Evolutionary conservation across 1,284 basidiomycete species (phyloP), one percentile per base, ranked within the genome.

Genomic region (Xerocomus amazonicus): DNA sequence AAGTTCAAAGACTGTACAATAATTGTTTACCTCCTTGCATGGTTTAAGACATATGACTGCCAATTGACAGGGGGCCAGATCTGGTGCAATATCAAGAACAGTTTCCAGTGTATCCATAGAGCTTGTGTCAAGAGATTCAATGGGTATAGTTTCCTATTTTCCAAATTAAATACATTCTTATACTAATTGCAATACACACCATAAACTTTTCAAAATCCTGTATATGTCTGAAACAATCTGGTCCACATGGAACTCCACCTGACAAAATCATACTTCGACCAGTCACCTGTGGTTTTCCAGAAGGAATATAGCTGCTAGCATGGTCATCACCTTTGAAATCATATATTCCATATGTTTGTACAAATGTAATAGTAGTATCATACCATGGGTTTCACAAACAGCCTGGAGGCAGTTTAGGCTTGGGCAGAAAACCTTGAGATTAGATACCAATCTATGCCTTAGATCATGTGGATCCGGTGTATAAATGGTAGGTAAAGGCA

Each of bases 361-460:
- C 3, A 6, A 33, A 8, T 14, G 48, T 9, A 1, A 48, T 9
- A 45, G 2, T 14, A 42, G 1, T 32, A 19, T 34, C 43, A 26
- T 50, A 79, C 80, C 57, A 57, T 84, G 83, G 0, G 73, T 69
- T n/a, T 66, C 57, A 54, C 83, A 85, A 47, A 71, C 70, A 1
- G 74, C 67, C 7, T 74, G 71, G 1, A 77, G 37, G 47, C 83
- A 84, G 41, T 75, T 80, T 7, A 73, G 53, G 38, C 73, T 77
- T 14, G 73, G 72, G 59, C 82, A 84, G 54, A 83, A 81, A n/a
- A 69, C 50, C n/a, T 57, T 58, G 0, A 76, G 56, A 14, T 73
- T 60, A 7, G 70, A 70, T 16, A 59, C 56, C 28, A 76, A 47
- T 14, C 72, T 65, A 3, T 49, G 48, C 14, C 52, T 50, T 14